Evolutionary conservation across 352 stramenopile genomes (phyloP).

Genomic region (Phytopythium ostracodes): DNA sequence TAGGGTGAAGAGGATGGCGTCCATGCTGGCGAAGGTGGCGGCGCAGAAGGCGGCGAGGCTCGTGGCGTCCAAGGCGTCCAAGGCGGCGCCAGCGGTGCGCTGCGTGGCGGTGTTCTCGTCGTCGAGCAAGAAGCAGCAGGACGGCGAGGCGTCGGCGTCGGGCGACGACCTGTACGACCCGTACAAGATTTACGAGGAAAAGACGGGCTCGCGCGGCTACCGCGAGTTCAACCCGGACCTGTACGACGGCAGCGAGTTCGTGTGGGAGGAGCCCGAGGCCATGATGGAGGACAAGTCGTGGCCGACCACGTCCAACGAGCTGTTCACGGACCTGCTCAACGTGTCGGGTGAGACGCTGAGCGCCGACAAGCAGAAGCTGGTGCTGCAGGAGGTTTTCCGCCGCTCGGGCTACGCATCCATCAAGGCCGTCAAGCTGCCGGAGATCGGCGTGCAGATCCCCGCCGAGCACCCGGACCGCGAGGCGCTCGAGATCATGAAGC

Average conservation of each 20-base stretch:
- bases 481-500: slow-evolving; percentile 86
- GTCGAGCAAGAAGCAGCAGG: slow-evolving; percentile 9
- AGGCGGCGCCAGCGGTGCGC: neutral
- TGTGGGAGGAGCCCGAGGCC: slow-evolving; percentile 71
- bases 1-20: slow-evolving; percentile 23
- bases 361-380: slow-evolving; percentile 62
- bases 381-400: slow-evolving; percentile 67
- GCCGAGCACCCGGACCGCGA: slow-evolving; percentile 71
- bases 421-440: slow-evolving; percentile 61
- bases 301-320: slow-evolving; percentile 69
- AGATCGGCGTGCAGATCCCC: slow-evolving; percentile 67
- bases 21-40: slow-evolving; percentile 34
- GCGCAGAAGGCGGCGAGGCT: slow-evolving; percentile 28
- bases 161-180: slow-evolving; percentile 73
- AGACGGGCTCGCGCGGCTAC: slow-evolving; percentile 59
- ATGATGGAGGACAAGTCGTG: slow-evolving; percentile 90
- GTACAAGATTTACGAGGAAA: slow-evolving; percentile 82
- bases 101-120: slow-evolving; percentile 22
- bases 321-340: slow-evolving; percentile 83
- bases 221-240: slow-evolving; percentile 77
- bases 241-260: slow-evolving; percentile 46
- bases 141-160: slow-evolving; percentile 21
- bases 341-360: slow-evolving; percentile 46
- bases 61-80: neutral
- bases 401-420: slow-evolving; percentile 75